These are phyloP conservation scores for Lablab purpureus DNA, from an alignment of 306 rosid genomes.

Conservation along the genomic window DNA sequence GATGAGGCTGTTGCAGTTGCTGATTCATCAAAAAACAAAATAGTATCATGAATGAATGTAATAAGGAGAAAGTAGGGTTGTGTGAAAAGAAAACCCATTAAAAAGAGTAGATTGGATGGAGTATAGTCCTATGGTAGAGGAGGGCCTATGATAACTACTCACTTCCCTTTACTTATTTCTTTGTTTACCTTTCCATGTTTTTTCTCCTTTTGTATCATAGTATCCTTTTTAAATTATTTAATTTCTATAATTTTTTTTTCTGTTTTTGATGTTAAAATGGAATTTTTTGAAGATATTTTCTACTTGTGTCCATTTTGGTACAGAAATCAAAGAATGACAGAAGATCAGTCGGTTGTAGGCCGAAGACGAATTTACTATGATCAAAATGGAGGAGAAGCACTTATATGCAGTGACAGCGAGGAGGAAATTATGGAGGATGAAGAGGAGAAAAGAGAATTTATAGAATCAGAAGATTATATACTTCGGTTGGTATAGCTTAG, in stretches of 20 bases:
- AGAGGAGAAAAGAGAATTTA: constrained; percentile 86
- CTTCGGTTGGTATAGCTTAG: constrained; percentile 74
- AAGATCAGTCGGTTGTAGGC: constrained; percentile 97
- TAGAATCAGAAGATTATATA: constrained; percentile 92
- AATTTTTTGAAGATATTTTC: constrained; percentile 38
- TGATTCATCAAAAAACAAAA: background rate
- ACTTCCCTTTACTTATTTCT: too few species aligned
- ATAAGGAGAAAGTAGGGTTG: background rate
- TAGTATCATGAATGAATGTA: background rate
- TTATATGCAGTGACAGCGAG: constrained; percentile 98
- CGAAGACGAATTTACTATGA: constrained; percentile 98
- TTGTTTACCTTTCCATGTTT: background rate
- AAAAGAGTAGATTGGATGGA: background rate
- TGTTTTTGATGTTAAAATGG: constrained; percentile 23
- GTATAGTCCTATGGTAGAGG: background rate
- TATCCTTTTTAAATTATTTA: constrained; percentile 26
- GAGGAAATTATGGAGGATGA: constrained; percentile 91
- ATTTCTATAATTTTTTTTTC: constrained; percentile 27
- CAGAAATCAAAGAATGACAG: constrained; percentile 99
- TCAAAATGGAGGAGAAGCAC: constrained; percentile 97
- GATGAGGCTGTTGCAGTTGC: background rate
- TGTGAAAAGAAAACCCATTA: background rate
- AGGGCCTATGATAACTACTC: too few species aligned
- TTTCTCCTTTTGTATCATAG: constrained; percentile 7
- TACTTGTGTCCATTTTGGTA: constrained; percentile 41